These are phyloP conservation scores for Camelina sativa DNA, from an alignment of 345 rosid species.

Conservation along the genomic window DNA sequence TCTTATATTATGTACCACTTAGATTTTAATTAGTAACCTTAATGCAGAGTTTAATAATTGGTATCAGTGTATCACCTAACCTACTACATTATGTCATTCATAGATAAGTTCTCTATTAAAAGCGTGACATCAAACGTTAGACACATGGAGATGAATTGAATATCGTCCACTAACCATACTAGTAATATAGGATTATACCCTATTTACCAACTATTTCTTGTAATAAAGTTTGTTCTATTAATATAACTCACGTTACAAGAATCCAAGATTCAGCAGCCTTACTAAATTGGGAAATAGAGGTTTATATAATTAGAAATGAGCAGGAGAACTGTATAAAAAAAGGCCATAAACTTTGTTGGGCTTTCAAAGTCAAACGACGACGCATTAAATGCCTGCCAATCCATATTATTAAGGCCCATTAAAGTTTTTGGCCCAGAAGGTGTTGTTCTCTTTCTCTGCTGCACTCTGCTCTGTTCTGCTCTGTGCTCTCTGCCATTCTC, in stretches of 20 bases:
- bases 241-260: not conserved
- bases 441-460: not conserved
- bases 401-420: not conserved
- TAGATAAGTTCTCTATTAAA: constrained; percentile 1
- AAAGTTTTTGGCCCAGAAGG: constrained; percentile 5
- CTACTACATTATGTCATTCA: constrained; percentile 12
- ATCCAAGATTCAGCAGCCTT: constrained; percentile 14
- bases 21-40: not conserved
- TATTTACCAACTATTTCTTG: not conserved
- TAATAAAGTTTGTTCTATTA: not conserved
- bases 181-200: constrained; percentile 18
- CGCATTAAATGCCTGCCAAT: not conserved
- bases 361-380: not conserved
- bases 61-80: constrained; percentile 24
- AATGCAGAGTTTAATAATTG: not conserved
- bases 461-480: not conserved
- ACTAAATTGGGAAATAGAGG: constrained; percentile 10
- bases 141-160: constrained; percentile 11
- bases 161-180: constrained; percentile 21
- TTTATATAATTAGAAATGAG: not conserved
- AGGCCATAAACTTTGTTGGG: not conserved
- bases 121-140: constrained; percentile 6
- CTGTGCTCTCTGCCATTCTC: not conserved
- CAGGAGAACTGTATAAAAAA: not conserved
- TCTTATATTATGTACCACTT: not conserved